Evolutionary conservation across 139 green algal genomes (phyloP), one percentile per base, ranked within the genome.

Genomic region (Chlorella vulgaris): DNA sequence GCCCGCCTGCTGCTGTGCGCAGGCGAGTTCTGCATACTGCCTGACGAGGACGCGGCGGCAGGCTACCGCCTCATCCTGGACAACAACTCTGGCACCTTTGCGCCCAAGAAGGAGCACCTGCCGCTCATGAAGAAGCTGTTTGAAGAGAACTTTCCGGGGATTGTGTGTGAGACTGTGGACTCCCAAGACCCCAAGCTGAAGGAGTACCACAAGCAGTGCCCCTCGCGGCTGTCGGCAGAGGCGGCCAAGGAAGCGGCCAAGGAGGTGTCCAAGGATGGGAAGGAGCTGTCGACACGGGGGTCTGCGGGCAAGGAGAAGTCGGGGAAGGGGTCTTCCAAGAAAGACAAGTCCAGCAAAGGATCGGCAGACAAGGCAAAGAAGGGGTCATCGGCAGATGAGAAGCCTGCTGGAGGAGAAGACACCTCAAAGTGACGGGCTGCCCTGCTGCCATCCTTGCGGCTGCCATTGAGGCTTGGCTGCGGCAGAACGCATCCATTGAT

Each of bases 11-110:
- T 58, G 47, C 47, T 58, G 47, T 7, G 21, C 58, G 33, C 26
- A 43, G 53, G 74, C 10, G 61, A 78, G 38, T 86, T 87, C 31
- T 87, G 83, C 83, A 82, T 87, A 15, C 40, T 87, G 62, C 78
- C 69, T 0, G 69, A 81, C 36, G 29, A 38, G 19, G 33, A 29
- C 7, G 83, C 83, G 24, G n/a, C 50, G 2, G 83, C 42, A 19
- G 78, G 69, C 33, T 33, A 82, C 62, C 42, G 42, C 28, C 69
- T 89, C 15, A 67, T 90, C 10, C 39, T 90, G 0, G 87, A 90
- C 81, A 88, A 83, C 81, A 87, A 84, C 75, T 80, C 74, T 42
- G 76, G 61, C 31, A 85, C 47, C 13, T 90, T 63, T 29, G 66
- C 38, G 22, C 82, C 69, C 1, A 5, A 58, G 22, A 74, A 69